Evolutionary conservation across 768 basidiomycete genomes (phyloP).

Genomic region (Agaricus bisporus): DNA sequence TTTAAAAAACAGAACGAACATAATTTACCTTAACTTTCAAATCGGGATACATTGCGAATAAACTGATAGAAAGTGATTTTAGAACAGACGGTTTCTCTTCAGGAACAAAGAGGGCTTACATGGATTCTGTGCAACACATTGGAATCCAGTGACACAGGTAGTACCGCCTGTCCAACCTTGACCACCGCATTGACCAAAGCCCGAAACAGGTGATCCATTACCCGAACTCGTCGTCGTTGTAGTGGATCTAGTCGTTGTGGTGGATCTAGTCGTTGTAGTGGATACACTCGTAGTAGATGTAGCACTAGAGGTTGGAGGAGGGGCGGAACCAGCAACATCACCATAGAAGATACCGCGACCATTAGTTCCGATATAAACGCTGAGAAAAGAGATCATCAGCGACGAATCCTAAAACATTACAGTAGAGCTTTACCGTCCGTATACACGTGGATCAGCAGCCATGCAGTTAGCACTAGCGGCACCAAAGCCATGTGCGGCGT

Average conservation of each 20-base stretch:
- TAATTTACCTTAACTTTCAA: conserved; percentile 12
- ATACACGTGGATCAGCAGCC: conserved; percentile 46
- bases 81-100: background rate
- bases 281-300: conserved; percentile 16
- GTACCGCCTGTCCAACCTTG: conserved; percentile 35
- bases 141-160: conserved; percentile 30
- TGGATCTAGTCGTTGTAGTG: conserved; percentile 12
- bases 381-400: conserved; percentile 13
- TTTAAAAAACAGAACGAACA: background rate
- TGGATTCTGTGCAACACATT: conserved; percentile 29
- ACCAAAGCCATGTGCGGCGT: conserved; percentile 52
- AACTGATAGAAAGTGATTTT: conserved; percentile 18
- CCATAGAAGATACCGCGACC: conserved; percentile 55
- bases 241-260: conserved; percentile 16
- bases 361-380: conserved; percentile 58
- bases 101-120: conserved; percentile 25
- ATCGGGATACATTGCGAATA: conserved; percentile 41
- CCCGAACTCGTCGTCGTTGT: conserved; percentile 18
- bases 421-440: conserved; percentile 39
- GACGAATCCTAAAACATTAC: background rate
- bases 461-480: conserved; percentile 39
- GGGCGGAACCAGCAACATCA: conserved; percentile 26
- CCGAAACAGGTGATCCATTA: conserved; percentile 17
- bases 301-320: conserved; percentile 21
- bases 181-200: conserved; percentile 41